phyloP scores from a whole-genome alignment of 208 protist species.

The Leishmania guyanensis region DNA sequence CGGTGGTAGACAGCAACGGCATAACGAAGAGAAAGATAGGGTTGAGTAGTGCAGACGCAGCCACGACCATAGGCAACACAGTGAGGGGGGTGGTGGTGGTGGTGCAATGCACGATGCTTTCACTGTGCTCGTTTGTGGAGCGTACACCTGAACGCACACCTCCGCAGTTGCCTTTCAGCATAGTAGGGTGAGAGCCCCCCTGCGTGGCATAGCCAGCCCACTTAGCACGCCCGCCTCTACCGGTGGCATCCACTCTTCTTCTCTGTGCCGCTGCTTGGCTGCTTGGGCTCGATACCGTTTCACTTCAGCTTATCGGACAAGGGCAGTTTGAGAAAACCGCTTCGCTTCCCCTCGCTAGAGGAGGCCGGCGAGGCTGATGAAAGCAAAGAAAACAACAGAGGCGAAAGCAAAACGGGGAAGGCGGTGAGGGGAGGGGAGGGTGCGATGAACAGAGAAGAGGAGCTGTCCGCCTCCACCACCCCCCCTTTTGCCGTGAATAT shows the following conservation, averaged over 20 bases:
- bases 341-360: not conserved
- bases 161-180: not conserved
- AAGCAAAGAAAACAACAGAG: not conserved
- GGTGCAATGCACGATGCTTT: not conserved
- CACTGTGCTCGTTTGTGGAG: not conserved
- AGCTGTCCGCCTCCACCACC: not conserved
- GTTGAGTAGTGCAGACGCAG: not conserved
- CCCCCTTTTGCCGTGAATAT: no score
- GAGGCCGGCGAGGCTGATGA: not conserved
- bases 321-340: not conserved
- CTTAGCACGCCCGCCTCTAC: not conserved
- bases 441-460: not conserved
- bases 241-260: not conserved
- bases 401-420: not conserved
- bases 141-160: not conserved
- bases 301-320: not conserved
- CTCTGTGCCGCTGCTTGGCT: not conserved
- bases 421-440: not conserved
- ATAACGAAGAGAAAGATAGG: not conserved
- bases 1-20: not conserved
- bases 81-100: not conserved
- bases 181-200: not conserved
- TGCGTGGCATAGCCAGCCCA: not conserved
- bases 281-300: not conserved
- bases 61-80: not conserved